These are phyloP conservation scores for Pleurotus djamor DNA, from an alignment of 768 basidiomycete species.

Conservation along the genomic window DNA sequence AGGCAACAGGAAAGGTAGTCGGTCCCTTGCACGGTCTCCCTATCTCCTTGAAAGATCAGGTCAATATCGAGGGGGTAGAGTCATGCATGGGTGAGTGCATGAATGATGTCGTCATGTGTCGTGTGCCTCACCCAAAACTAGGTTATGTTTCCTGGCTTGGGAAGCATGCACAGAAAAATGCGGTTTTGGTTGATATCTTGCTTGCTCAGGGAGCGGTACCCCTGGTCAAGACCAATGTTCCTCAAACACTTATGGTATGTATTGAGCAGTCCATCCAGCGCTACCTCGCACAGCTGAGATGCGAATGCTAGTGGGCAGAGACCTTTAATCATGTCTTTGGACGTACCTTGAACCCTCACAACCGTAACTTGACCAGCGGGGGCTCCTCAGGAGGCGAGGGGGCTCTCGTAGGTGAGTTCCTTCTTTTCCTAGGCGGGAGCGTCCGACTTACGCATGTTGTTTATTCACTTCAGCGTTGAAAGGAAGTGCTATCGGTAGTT, in stretches of 20 bases:
- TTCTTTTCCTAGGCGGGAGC: neutral
- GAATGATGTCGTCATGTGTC: neutral
- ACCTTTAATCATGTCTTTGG: conserved; percentile 81
- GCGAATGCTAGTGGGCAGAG: conserved; percentile 59
- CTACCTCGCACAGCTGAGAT: neutral
- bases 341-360: conserved; percentile 73
- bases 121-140: conserved; percentile 14
- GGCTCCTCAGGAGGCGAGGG: conserved; percentile 90
- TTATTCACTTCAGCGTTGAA: conserved; percentile 28
- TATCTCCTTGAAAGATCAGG: conserved; percentile 74
- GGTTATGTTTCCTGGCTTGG: conserved; percentile 78
- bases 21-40: conserved; percentile 80
- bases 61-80: conserved; percentile 67
- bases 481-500: conserved; percentile 40
- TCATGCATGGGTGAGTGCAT: conserved; percentile 18
- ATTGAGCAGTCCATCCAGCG: neutral
- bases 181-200: conserved; percentile 67
- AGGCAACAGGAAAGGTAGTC: conserved; percentile 57
- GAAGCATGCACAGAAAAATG: conserved; percentile 52
- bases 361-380: conserved; percentile 67
- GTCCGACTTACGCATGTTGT: neutral
- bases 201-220: conserved; percentile 66
- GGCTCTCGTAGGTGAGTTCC: conserved; percentile 56
- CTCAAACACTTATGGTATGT: conserved; percentile 74
- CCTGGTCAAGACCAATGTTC: conserved; percentile 74